Evolutionary conservation across 1,284 basidiomycete genomes (phyloP), one percentile per base, ranked within the genome.

Genomic region (Crucibulum parvulum): DNA sequence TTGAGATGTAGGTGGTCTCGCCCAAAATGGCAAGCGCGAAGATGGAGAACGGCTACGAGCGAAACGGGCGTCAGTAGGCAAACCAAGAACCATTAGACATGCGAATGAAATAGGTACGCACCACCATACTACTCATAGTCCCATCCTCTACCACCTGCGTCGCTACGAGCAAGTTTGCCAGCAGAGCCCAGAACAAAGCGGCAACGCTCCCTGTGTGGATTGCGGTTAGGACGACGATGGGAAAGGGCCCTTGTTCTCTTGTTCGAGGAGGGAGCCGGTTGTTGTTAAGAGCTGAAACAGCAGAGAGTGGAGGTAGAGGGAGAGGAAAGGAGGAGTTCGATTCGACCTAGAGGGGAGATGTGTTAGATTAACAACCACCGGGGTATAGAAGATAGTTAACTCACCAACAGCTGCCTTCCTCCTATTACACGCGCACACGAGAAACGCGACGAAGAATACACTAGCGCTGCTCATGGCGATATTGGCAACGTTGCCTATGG

Each of bases 111-210:
- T 24, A 16, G 31, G 31, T 31, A 84, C 89, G 65, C 60, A 93
- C 91, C 56, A 92, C 78, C 35, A 93, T 62, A 56, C 88, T 86
- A 62, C 84, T 86, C 24, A 87, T 77, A 0, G 93, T 93, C 10
- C 93, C 94, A 68, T 96, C 94, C 66, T 93, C 91, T 54, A 93
- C 88, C 35, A 94, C 72, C 73, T 96, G 94, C 10, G 91, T 92
- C 38, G 92, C 90, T 31, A 96, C 85, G 56, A 95, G 74, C 4
- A 83, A 92, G 73, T 94, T 95, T 35, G 83, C 91, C 51, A 96
- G 78, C 54, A 96, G 79, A 4, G 87, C 69, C 91, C 92, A 94
- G 69, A 94, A 94, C 1, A 92, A 74, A 4, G 89, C 82, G 4
- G 86, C 88, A 36, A 94, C 85, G 16, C 89, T 64, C 3, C 88